These are phyloP conservation scores for Golubevia pallescens DNA, from an alignment of 1,284 basidiomycete genomes.

Conservation along the genomic window DNA sequence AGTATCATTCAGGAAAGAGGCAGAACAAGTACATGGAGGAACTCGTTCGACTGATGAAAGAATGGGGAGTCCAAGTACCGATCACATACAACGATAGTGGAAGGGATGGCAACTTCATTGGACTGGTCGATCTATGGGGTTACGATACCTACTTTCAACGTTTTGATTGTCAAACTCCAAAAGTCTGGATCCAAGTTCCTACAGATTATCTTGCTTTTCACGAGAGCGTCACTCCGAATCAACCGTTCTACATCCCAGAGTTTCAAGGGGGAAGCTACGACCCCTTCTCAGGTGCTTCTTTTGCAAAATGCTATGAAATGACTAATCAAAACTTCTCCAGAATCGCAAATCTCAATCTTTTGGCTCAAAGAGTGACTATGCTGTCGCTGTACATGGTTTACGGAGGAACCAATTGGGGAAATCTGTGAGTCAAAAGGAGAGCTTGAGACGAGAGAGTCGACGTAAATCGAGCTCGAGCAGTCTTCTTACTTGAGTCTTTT, in stretches of 20 bases:
- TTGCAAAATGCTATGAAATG: conserved; percentile 24
- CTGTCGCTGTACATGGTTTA: too few species aligned
- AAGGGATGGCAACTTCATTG: conserved; percentile 29
- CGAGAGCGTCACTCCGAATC: conserved; percentile 67
- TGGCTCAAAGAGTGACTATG: conserved; percentile 30
- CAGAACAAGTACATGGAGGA: conserved; percentile 22
- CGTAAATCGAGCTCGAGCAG: neutral
- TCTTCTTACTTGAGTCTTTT: too few species aligned
- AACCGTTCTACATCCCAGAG: conserved; percentile 74
- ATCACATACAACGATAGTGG: conserved; percentile 37
- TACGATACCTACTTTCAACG: conserved; percentile 74
- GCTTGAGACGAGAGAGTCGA: neutral
- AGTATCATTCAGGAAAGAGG: conserved; percentile 21
- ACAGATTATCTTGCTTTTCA: conserved; percentile 35
- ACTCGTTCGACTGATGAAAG: conserved; percentile 24
- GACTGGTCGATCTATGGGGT: conserved; percentile 69
- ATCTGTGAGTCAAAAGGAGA: too few species aligned
- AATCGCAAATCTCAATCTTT: conserved; percentile 24
- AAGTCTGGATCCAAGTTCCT: conserved; percentile 68
- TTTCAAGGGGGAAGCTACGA: conserved; percentile 64
- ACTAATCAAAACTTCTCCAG: conserved; percentile 27
- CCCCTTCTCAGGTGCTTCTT: conserved; percentile 31
- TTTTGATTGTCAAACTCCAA: conserved; percentile 76
- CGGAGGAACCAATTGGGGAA: too few species aligned
- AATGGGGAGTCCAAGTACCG: conserved; percentile 28